Base-by-base conservation (phyloP, 495 filamentous ascomycete genomes). In the Lichina pygmaea region DNA sequence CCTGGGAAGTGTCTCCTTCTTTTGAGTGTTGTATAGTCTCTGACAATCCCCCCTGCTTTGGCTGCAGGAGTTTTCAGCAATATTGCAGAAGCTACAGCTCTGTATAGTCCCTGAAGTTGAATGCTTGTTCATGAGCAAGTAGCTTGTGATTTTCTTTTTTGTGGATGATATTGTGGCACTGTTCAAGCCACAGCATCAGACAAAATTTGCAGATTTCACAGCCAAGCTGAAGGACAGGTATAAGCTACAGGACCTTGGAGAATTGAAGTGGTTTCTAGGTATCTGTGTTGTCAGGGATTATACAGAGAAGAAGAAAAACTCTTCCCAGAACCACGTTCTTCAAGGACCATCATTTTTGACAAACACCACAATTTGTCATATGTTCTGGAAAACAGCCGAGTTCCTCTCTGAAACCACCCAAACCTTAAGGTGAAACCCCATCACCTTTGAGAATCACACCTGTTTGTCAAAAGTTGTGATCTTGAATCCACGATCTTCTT, bases 111-210 rank as follows among this genome's bases (percentile, higher is more conserved):
- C 46, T 9, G 48, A 52, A 16, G 49, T 51, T 24, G 46, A 44
- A 16, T 59, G 50, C 47, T 31, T 55, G 0, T 54, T 57, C 33
- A 43, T 43, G 1, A 37, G 49, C 9, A 13, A 43, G 16, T 41
- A 36, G 24, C 31, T 51, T 1, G 46, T 51, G 32, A 47, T 53
- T 31, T 36, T 13, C 39, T 31, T 48, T 33, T 55, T 51, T 39
- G 43, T 55, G 24, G 49, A 53, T 31, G 46, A 55, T 42, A 47
- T 53, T 34, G 34, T 54, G 30, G 44, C 50, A 12, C 38, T 55
- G 30, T 37, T 31, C 36, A 7, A 45, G 33, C 11, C 13, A 17
- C 11, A 49, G 34, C 32, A 49, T 34, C 33, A 6, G 24, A 7
- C 31, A 7, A 41, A 30, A 6, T 40, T 46, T 33, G 30, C 40